Percentiles rank a stretch among this genome's conserved stretches.
These are phyloP conservation scores for Nitzschia inconspicua DNA, from an alignment of 108 stramenopile genomes.

Conservation along the genomic window DNA sequence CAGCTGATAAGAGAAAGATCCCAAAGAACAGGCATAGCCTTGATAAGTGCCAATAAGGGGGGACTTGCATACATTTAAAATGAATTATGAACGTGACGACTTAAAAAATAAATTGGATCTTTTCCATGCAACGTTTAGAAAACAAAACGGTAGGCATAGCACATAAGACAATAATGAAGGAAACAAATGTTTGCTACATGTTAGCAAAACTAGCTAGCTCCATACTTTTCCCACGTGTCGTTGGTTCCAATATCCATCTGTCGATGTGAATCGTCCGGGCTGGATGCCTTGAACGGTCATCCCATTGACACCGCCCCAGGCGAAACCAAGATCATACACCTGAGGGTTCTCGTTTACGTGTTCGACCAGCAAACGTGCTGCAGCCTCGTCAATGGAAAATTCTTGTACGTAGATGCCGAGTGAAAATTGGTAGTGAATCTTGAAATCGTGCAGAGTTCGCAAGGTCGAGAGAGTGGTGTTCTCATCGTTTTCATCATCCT, in stretches of 20 bases:
- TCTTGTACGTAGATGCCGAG: conserved; percentile 86
- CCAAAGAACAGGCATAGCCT: too few relatives aligned
- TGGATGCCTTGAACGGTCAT: conserved; percentile 73
- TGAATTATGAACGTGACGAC: too few relatives aligned
- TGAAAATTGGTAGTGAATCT: conserved; percentile 56
- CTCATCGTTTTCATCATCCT: conserved; percentile 4
- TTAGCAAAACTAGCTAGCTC: too few relatives aligned
- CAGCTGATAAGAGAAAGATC: too few relatives aligned
- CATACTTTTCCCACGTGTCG: conserved; percentile 22
- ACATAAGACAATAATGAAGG: too few relatives aligned
- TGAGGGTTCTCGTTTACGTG: conserved; percentile 63
- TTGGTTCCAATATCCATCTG: conserved; percentile 84
- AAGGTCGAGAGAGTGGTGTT: background rate
- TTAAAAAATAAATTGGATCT: too few relatives aligned
- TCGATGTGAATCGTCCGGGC: conserved; percentile 74
- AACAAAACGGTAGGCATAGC: too few relatives aligned
- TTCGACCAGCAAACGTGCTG: conserved; percentile 54
- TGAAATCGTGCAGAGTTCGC: conserved; percentile 73
- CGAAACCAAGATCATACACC: conserved; percentile 70
- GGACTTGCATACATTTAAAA: too few relatives aligned
- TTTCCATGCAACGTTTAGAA: too few relatives aligned
- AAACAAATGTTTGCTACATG: too few relatives aligned
- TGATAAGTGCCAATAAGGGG: too few relatives aligned
- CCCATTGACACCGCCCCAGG: conserved; percentile 88
- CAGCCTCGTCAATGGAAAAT: conserved; percentile 82